These are phyloP conservation scores for Volvariella volvacea DNA, from an alignment of 1,284 basidiomycete genomes.

Conservation along the genomic window DNA sequence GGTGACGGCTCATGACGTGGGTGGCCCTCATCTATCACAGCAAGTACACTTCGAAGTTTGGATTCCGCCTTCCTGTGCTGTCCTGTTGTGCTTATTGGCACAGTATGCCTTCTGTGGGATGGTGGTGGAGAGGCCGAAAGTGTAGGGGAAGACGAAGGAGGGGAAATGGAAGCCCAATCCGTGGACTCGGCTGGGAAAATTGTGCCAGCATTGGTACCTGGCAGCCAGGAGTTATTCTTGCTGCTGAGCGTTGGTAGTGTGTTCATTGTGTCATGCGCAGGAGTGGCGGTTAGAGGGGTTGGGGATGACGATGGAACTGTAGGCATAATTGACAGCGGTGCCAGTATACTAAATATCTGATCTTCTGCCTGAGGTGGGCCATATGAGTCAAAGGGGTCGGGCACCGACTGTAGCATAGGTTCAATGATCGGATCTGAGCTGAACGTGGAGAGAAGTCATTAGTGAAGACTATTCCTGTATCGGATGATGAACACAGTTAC, in stretches of 20 bases:
- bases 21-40: slow-evolving; percentile 55
- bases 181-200: slow-evolving; percentile 36
- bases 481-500: slow-evolving; percentile 27
- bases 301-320: slow-evolving; percentile 42
- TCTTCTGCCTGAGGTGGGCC: slow-evolving; percentile 84
- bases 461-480: too few relatives aligned
- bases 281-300: slow-evolving; percentile 39
- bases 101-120: slow-evolving; percentile 39
- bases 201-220: slow-evolving; percentile 23
- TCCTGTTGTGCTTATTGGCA: slow-evolving; percentile 30
- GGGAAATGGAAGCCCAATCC: slow-evolving; percentile 44
- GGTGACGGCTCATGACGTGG: slow-evolving; percentile 20
- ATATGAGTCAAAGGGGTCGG: slow-evolving; percentile 91
- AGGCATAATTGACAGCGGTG: slow-evolving; percentile 73
- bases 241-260: slow-evolving; percentile 20
- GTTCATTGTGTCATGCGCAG: slow-evolving; percentile 30
- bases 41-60: slow-evolving; percentile 58
- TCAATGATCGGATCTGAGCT: slow-evolving; percentile 89
- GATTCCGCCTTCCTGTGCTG: slow-evolving; percentile 43
- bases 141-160: slow-evolving; percentile 38
- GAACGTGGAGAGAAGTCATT: slow-evolving; percentile 9
- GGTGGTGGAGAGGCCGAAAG: slow-evolving; percentile 37
- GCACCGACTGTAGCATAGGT: slow-evolving; percentile 82
- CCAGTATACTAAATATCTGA: slow-evolving; percentile 88
- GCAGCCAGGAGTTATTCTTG: slow-evolving; percentile 33